Base-by-base conservation (phyloP, 495 filamentous ascomycete genomes). In the Trichoderma asperelloides region DNA sequence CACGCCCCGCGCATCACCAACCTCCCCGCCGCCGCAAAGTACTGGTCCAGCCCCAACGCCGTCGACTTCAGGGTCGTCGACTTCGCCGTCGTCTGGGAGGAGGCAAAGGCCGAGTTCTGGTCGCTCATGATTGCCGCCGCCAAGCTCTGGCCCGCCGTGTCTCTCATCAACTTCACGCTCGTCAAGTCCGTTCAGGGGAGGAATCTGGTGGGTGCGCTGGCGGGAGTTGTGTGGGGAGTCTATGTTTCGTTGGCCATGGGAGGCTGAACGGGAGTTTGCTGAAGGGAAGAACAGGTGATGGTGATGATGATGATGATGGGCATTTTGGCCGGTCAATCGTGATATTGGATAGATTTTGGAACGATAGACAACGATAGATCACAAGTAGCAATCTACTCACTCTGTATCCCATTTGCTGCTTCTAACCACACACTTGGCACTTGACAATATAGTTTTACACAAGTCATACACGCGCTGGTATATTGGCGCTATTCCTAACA, bases 61-160 rank as follows among this genome's bases (percentile, higher is more conserved):
- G 65, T 81, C 41, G 67, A 74, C 51, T 75, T 75, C 57, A 65
- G 66, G 5, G 67, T 43, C 27, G 76, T 81, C 1, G 69, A 76
- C 63, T 81, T 76, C 75, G 47, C 16, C 0, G 30, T 15, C 2
- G 77, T 80, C 9, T 70, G 78, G 64, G 70, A 64, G 7, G 69
- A 69, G 65, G 75, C 77, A 21, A 70, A 67, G 63, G 68, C 83
- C 74, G 87, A 93, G 74, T 92, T 93, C 65, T 84, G 81, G 73
- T 82, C 84, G 0, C 79, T 98, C 63, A 84, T 92, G 68, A 73
- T 81, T 64, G 92, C 93, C 0, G 87, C 92, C 1, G 85, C 88
- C 72, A 92, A 88, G 75, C 84, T 96, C 47, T 93, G 95, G 86
- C 95, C 95, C 2, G 62, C 87, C n/a, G 89, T 97, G 8, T 90